Evolutionary conservation across 495 filamentous ascomycete genomes (phyloP), one percentile per base, ranked within the genome.

Genomic region (Cetradonia linearis): DNA sequence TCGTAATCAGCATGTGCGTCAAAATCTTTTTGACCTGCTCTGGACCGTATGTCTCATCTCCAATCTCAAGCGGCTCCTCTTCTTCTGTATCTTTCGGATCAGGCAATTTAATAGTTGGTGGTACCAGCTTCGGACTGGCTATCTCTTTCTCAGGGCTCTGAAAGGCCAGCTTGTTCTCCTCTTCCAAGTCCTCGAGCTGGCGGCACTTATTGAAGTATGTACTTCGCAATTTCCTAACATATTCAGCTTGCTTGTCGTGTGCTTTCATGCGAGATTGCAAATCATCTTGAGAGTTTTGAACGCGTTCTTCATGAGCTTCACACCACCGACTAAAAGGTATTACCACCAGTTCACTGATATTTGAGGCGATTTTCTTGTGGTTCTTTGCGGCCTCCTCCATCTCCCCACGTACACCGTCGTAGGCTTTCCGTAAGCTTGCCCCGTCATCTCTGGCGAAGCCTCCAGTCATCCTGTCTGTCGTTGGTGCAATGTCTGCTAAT

Each of bases 141-240:
- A 67, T 67, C 27, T 70, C 68, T 55, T 72, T 67, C 34, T 86
- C 83, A 2, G 91, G 89, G 62, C 88, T 89, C 68, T 96, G 89
- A 70, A 97, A 96, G 34, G 89, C 91, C 14, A 99, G 82, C 73
- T 97, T 96, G 69, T 96, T 95, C 78, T 99, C 93, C 72, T 99
- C 93, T 67, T 97, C 94, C 57, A 96, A 72, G 68, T 99, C 93
- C 71, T 99, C 93, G 8, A 96, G 85, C 47, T 95, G 80, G 49
- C 93, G 87, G 68, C 93, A 99, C 73, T 96, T 97, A 76, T 96
- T 97, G 81, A 95, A 99, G 73, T 99, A 99, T 63, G 86, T 83
- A 68, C 91, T 96, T 47, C 94, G 83, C 62, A 96, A 79, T 74
- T 97, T 96, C 76, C 88, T 88, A 36, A 94, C 89, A 28, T 80